Conservation (phyloP, 768 basidiomycete species). For the Pisolithus tinctorius region DNA sequence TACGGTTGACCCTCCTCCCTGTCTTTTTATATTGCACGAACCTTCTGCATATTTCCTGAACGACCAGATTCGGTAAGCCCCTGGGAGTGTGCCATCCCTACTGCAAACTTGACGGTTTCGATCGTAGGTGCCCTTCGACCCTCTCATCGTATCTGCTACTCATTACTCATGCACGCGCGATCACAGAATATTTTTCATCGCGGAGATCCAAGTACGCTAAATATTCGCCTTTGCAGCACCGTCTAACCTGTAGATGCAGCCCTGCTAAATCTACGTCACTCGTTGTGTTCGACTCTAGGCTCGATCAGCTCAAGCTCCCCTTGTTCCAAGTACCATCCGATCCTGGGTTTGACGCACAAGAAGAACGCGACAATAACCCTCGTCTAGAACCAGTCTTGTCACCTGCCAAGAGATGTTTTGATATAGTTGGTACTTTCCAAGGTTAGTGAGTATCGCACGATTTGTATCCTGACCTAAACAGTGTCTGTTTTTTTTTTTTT, state of each 20-base stretch:
- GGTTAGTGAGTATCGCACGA: constrained; percentile 27
- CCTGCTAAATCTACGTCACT: constrained; percentile 26
- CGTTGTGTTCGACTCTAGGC: constrained; percentile 54
- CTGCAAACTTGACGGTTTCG: neutral
- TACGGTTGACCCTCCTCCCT: constrained; percentile 35
- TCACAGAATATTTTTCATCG: constrained; percentile 30
- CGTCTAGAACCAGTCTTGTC: constrained; percentile 31
- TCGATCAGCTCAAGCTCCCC: constrained; percentile 45
- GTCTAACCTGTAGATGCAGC: constrained; percentile 5
- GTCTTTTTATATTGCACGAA: constrained; percentile 55
- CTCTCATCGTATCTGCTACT: constrained; percentile 49
- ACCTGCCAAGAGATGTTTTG: constrained; percentile 49
- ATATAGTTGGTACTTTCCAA: constrained; percentile 40
- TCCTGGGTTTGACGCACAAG: constrained; percentile 10
- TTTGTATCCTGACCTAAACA: neutral
- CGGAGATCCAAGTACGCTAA: constrained; percentile 16
- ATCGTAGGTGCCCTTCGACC: constrained; percentile 15
- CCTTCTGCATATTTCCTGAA: constrained; percentile 47
- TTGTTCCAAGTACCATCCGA: constrained; percentile 29
- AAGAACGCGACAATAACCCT: constrained; percentile 13
- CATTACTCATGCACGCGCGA: constrained; percentile 40
- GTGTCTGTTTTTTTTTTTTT: neutral
- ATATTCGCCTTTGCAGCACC: neutral
- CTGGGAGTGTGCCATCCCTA: neutral
- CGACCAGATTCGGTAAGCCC: constrained; percentile 18